phyloP scores from a whole-genome alignment of 192 early-diverging fungal species.

The Chytriomyces sp. region DNA sequence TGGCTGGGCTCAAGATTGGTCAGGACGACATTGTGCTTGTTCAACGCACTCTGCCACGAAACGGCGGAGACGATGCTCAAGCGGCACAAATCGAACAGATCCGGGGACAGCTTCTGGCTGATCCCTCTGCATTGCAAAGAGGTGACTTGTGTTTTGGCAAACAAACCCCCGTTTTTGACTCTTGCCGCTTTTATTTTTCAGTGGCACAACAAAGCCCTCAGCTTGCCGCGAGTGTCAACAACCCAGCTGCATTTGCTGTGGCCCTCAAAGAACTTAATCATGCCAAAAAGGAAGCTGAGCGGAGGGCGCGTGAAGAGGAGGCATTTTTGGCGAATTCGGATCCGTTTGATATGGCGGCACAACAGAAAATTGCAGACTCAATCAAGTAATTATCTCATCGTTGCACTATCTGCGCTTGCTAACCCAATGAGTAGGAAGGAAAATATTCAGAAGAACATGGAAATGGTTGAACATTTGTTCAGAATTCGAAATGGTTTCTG shows the following conservation, averaged over 20 bases:
- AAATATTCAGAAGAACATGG: conserved; percentile 23
- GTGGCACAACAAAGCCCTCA: conserved; percentile 62
- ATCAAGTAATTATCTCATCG: conserved; percentile 57
- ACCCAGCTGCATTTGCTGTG: conserved; percentile 68
- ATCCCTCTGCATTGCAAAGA: conserved; percentile 57
- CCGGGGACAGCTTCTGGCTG: conserved; percentile 67
- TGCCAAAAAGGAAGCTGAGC: conserved; percentile 60
- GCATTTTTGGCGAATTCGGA: conserved; percentile 70
- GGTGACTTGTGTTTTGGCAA: not conserved
- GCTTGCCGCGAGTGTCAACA: conserved; percentile 67
- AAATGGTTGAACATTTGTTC: not conserved
- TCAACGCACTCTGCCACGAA: conserved; percentile 39
- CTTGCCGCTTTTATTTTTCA: too few relatives aligned
- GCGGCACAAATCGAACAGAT: conserved; percentile 55
- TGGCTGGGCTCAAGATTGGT: conserved; percentile 40
- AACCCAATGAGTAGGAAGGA: not conserved
- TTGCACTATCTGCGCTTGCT: not conserved
- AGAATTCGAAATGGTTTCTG: not conserved
- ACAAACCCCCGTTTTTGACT: too few relatives aligned
- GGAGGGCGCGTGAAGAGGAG: conserved; percentile 53
- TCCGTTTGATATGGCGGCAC: conserved; percentile 90
- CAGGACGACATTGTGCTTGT: conserved; percentile 80
- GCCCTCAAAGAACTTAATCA: conserved; percentile 66
- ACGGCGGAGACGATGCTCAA: conserved; percentile 32
- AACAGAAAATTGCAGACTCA: conserved; percentile 87